Evolutionary conservation across 495 filamentous ascomycete species (phyloP), one percentile per base, ranked within the genome.

Genomic region (Aspergillus hancockii): DNA sequence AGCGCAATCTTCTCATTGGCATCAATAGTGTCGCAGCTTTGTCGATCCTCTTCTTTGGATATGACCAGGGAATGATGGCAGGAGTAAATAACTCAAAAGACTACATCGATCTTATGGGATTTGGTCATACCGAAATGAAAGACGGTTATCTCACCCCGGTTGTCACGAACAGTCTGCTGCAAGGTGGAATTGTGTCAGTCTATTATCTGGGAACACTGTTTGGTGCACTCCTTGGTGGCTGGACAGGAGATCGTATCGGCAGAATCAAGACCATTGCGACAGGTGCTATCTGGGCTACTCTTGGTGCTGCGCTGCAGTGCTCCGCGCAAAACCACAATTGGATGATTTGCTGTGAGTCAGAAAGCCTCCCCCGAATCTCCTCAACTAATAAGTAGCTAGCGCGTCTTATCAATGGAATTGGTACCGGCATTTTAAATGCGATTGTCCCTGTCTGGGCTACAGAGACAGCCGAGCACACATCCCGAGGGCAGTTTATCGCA

Each of bases 1-100:
- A 88, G 78, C 75, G 80, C 14, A 68, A 73, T 64, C 82, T 89
- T 57, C 80, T 88, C 59, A 77, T 87, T 30, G 85, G 81, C 23
- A 80, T 89, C 71, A 89, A 89, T 65, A 83, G 78, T 50, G 75
- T 88, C 22, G 86, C 86, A 5, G 86, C 75, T 2, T 66, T 89
- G 0, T 81, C 79, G 2, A 86, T 85, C 55, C 78, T 84, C 58
- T 85, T 85, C 73, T 83, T 85, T 47, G 83, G 82, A 53, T 88
- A 88, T 68, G 85, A 88, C 58, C 85, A 88, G 66, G 88, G 88
- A 57, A 83, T 91, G 80, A 91, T 90, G 86, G 83, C 85, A 19
- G 88, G 89, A 49, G 89, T 91, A 8, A 90, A 90, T 67, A 85
- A 81, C 49, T 76, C 83, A 31, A 77, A 81, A 36, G 70, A 89